These are phyloP conservation scores for Trypanosoma vivax DNA, from an alignment of 208 protist species.

Conservation along the genomic window DNA sequence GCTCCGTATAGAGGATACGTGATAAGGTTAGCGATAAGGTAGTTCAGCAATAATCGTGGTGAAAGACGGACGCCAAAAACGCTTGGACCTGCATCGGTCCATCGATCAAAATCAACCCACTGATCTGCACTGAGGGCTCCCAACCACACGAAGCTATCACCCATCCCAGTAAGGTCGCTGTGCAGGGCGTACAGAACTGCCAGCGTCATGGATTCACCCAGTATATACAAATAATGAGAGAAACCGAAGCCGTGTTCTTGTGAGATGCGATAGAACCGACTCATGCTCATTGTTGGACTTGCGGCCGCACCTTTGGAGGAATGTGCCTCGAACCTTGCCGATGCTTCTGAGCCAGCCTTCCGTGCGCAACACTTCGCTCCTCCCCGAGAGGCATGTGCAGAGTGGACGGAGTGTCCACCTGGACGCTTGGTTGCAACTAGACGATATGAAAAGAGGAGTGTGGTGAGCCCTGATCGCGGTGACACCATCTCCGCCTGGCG, in stretches of 20 bases:
- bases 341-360: neutral
- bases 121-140: constrained; percentile 7
- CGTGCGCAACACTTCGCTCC: neutral
- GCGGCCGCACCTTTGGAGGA: constrained; percentile 15
- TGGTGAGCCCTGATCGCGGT: no score
- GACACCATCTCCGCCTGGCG: no score
- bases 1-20: constrained; percentile 44
- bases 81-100: constrained; percentile 32
- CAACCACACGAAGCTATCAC: constrained; percentile 47
- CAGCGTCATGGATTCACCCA: constrained; percentile 60
- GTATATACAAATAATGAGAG: constrained; percentile 50
- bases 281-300: constrained; percentile 25
- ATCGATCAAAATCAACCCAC: constrained; percentile 26
- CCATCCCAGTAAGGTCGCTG: constrained; percentile 38
- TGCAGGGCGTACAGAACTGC: constrained; percentile 50
- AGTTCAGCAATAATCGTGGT: constrained; percentile 57
- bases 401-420: no score
- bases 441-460: no score
- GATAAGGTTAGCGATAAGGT: constrained; percentile 47
- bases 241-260: constrained; percentile 43
- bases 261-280: constrained; percentile 68
- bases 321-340: neutral
- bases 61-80: constrained; percentile 47
- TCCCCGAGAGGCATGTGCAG: no score
- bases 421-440: no score